phyloP scores from a whole-genome alignment of 805 yeast genomes.

The Hanseniaspora nectarophila region DNA sequence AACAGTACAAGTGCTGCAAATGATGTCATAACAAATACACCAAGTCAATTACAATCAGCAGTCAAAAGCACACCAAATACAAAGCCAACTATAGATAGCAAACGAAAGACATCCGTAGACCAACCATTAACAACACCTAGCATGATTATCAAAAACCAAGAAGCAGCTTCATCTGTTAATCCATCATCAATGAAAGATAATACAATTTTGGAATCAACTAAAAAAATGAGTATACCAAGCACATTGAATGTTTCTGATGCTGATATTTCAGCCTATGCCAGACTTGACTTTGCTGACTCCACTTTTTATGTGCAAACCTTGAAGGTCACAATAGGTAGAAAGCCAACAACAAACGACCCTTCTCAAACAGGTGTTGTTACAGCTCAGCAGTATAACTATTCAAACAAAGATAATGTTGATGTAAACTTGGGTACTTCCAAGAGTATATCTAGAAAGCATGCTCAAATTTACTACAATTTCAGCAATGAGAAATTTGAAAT shows the following conservation, averaged over 20 bases:
- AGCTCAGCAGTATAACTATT: conserved; percentile 13
- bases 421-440: conserved; percentile 86
- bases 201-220: conserved; percentile 8
- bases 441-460: conserved; percentile 88
- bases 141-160: conserved; percentile 6
- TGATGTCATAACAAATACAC: background rate
- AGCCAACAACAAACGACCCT: conserved; percentile 22
- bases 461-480: conserved; percentile 89
- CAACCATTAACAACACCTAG: conserved; percentile 9
- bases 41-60: background rate
- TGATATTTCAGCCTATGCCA: conserved; percentile 43
- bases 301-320: conserved; percentile 94
- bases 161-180: conserved; percentile 3
- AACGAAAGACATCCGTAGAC: background rate
- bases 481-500: conserved; percentile 91
- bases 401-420: conserved; percentile 52
- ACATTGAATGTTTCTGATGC: conserved; percentile 16
- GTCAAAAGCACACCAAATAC: background rate
- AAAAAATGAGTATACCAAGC: conserved; percentile 1
- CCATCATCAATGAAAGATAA: conserved; percentile 9
- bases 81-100: background rate
- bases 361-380: conserved; percentile 12
- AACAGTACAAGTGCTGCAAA: conserved; percentile 1
- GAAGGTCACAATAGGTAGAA: conserved; percentile 86
- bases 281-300: conserved; percentile 80